Percentiles rank a stretch among this genome's conserved stretches.
Conservation (phyloP, 2,329 filamentous ascomycete species). For the Sclerotinia sclerotiorum region DNA sequence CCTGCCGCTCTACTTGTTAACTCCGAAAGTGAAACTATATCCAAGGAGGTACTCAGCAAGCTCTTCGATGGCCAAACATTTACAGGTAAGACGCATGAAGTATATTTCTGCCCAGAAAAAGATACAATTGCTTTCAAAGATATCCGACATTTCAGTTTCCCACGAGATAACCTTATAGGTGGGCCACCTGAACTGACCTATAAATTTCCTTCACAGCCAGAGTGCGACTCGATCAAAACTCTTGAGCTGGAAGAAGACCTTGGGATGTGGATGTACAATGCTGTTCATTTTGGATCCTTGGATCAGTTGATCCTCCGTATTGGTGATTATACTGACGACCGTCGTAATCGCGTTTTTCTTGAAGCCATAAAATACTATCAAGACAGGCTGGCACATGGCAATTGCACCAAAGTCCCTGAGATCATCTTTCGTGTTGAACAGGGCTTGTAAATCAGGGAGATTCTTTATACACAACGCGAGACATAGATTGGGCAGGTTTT, state of each 20-base stretch:
- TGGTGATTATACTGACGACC: too few species aligned
- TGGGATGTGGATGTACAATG: background rate
- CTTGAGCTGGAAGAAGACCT: background rate
- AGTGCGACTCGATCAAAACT: background rate
- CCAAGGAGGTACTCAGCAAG: background rate
- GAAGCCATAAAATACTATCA: background rate
- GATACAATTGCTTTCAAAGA: background rate
- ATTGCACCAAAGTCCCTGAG: background rate
- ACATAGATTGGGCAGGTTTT: background rate
- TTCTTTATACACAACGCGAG: too few species aligned
- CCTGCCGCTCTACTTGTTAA: background rate
- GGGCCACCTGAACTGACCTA: background rate
- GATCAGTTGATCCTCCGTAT: background rate
- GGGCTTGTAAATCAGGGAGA: background rate
- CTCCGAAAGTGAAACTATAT: background rate
- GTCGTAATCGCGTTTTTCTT: background rate
- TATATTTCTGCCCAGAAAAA: background rate
- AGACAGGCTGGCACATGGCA: background rate
- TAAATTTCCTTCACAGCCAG: background rate
- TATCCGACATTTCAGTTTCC: background rate
- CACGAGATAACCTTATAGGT: background rate
- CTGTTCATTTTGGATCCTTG: background rate
- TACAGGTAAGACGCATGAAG: background rate
- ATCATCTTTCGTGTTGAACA: background rate
- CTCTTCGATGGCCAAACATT: background rate